Base-by-base conservation (phyloP, 108 stramenopile genomes). In the Stephanodiscus minutulus region DNA sequence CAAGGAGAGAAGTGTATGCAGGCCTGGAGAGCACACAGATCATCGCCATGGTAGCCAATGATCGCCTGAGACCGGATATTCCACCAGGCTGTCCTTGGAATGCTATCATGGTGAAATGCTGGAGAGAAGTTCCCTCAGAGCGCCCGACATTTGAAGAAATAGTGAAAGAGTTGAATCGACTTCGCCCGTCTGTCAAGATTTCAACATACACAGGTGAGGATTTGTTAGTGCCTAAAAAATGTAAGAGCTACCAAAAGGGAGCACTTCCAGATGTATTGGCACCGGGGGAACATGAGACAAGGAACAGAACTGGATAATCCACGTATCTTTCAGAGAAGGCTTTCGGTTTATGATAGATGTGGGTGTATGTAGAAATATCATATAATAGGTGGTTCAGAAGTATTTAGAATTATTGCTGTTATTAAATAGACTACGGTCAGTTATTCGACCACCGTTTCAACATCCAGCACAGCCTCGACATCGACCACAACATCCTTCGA, bases 11-110 rank as follows among this genome's bases (percentile, higher is more conserved):
- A 74, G 94, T 99, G 4, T 96, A 98, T 77, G 80, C 88, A 74
- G 92, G 90, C 18, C 79, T 97, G 24, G 90, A 92, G 57, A 95
- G 94, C 35, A 94, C 95, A 15, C 96, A 97, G 62, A 97, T 97
- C 47, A 97, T 99, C 66, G 96, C 96, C 20, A 87, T 91, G 71
- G 96, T 97, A 17, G 96, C 97, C 52, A 96, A 98, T 70, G 95
- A 97, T 63, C 87, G 89, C 41, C 86, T 99, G 10, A 87, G 98
- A 12, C 98, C 98, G n/a, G 83, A 85, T 53, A 76, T 96, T 28
- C 92, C 96, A 0, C 29, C 77, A 57, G 85, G 91, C 44, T 96
- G 96, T 75, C 96, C 96, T 27, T 98, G 92, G 96, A 90, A 84
- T 53, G 89, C 92, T 50, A 53, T 97, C 27, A 97, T 98, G 97